Evolutionary conservation across 495 filamentous ascomycete species (phyloP).

Genomic region (Symbiotaphrina buchneri): DNA sequence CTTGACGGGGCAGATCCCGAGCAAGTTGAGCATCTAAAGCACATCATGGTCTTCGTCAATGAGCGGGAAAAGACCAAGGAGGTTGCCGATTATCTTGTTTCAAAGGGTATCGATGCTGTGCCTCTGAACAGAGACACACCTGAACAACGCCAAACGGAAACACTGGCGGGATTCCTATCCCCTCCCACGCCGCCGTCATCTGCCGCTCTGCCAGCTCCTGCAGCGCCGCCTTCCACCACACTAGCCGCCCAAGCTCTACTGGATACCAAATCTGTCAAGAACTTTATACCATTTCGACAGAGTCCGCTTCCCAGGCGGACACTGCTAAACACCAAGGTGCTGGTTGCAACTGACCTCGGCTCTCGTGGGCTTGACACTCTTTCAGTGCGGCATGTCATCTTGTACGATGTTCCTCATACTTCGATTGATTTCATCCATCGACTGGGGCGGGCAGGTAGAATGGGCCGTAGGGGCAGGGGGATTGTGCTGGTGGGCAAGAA

Average conservation of each 20-base stretch:
- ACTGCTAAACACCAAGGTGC: slow-evolving; percentile 57
- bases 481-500: slow-evolving; percentile 76
- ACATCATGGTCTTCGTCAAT: slow-evolving; percentile 92
- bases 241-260: too few relatives aligned
- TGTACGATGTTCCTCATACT: slow-evolving; percentile 90
- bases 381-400: slow-evolving; percentile 71
- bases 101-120: slow-evolving; percentile 72
- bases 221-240: too few relatives aligned
- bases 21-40: slow-evolving; percentile 36
- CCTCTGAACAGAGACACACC: slow-evolving; percentile 64
- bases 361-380: slow-evolving; percentile 88
- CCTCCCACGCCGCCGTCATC: slow-evolving; percentile 5
- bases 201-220: not conserved
- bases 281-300: slow-evolving; percentile 5
- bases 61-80: slow-evolving; percentile 74
- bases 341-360: slow-evolving; percentile 82
- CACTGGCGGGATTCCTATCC: slow-evolving; percentile 57
- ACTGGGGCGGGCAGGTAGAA: slow-evolving; percentile 71
- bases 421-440: slow-evolving; percentile 96
- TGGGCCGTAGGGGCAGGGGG: slow-evolving; percentile 77
- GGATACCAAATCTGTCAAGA: slow-evolving; percentile 6
- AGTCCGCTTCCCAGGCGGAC: slow-evolving; percentile 10
- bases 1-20: slow-evolving; percentile 17
- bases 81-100: slow-evolving; percentile 53
- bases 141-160: slow-evolving; percentile 46